Percentiles rank a stretch among this genome's conserved stretches.
Evolutionary conservation across 768 basidiomycete species (phyloP).

Genomic region (Favolaschia claudopus): DNA sequence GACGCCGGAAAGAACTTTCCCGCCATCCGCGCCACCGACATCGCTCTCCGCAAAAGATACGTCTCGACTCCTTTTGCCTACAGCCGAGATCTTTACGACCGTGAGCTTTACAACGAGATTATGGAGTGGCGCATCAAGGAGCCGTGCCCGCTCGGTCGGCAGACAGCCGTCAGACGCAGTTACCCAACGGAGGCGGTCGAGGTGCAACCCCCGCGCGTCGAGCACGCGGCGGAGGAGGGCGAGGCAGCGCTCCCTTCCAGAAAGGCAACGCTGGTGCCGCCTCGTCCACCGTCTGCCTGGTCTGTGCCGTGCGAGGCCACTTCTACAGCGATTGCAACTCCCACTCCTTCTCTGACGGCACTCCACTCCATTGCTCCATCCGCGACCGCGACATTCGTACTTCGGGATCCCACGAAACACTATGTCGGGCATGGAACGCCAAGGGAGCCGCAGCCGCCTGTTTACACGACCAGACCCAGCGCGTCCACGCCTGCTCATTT

Average conservation of each 20-base stretch:
- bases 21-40: neutral
- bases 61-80: neutral
- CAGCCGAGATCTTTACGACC: neutral
- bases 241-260: slow-evolving; percentile 11
- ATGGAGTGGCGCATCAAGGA: neutral
- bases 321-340: neutral
- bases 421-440: slow-evolving; percentile 21
- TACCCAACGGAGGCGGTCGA: too few species aligned
- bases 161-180: too few species aligned
- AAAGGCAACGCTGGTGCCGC: slow-evolving; percentile 9
- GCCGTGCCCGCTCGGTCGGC: too few species aligned
- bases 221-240: neutral
- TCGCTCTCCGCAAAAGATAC: neutral
- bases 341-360: neutral
- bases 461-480: neutral
- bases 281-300: slow-evolving; percentile 15
- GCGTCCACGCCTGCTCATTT: slow-evolving; percentile 15
- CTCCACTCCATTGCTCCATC: neutral
- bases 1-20: neutral
- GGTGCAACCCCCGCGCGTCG: too few species aligned
- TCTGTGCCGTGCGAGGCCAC: slow-evolving; percentile 18
- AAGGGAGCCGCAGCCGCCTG: neutral
- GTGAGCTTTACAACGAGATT: neutral
- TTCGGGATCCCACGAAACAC: neutral
- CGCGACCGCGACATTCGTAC: neutral